A percentile compares a stretch with the other conserved stretches of the same genome.
Conservation (phyloP, 139 green algal species). For the Prasinococcaceae sp. region DNA sequence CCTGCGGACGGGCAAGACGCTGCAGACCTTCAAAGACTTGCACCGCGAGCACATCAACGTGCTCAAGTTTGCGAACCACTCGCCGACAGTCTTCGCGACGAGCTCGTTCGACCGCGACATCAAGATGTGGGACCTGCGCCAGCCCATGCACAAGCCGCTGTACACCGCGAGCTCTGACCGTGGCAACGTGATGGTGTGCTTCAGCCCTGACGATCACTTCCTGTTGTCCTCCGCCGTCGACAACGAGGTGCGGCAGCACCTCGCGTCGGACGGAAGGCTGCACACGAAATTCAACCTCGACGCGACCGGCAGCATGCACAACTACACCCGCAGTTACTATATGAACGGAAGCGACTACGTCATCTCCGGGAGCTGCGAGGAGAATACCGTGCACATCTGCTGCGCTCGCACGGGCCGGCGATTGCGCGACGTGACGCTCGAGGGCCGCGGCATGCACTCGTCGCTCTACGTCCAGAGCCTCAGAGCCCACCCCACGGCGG, state of each 20-base stretch:
- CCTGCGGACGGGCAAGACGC: constrained; percentile 11
- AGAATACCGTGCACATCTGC: constrained; percentile 19
- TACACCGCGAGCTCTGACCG: constrained; percentile 10
- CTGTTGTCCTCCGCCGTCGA: constrained; percentile 19
- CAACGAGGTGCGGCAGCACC: constrained; percentile 25
- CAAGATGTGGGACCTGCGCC: constrained; percentile 19
- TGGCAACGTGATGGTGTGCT: constrained; percentile 27
- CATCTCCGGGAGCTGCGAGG: constrained; percentile 21
- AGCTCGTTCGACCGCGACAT: constrained; percentile 20
- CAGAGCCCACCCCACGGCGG: constrained; percentile 10
- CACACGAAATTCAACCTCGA: constrained; percentile 13
- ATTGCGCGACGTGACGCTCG: constrained; percentile 18
- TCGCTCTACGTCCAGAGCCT: constrained; percentile 21
- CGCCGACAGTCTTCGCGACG: constrained; percentile 20
- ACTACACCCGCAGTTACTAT: constrained; percentile 26
- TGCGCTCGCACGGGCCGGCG: constrained; percentile 15
- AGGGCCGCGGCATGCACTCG: constrained; percentile 11
- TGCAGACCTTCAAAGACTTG: constrained; percentile 19
- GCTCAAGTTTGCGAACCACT: constrained; percentile 25
- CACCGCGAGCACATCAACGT: constrained; percentile 30
- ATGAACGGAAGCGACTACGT: constrained; percentile 25
- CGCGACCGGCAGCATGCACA: constrained; percentile 13
- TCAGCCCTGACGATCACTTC: constrained; percentile 21
- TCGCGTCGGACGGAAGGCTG: constrained; percentile 18
- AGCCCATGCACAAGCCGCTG: constrained; percentile 6